Evolutionary conservation across 176 grass and related monocot genomes (phyloP), one percentile per base, ranked within the genome.

Genomic region (Carex scoparia): DNA sequence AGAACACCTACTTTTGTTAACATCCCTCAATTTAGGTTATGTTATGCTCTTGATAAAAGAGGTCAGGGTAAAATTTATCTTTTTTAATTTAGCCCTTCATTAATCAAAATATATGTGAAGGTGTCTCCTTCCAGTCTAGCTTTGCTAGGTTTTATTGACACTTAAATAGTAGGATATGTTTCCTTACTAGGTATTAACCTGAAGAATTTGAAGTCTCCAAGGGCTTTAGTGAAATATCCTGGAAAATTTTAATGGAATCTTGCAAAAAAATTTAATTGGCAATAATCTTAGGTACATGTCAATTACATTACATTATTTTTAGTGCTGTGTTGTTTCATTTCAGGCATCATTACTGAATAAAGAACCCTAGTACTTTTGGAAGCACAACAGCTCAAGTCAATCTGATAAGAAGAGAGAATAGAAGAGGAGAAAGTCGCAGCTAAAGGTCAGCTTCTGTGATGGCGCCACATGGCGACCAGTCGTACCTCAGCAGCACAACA

Each of bases 401-500:
- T 57, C 49, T 55, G 72, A 55, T 79, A 33, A 68, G 10, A 51
- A 35, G 53, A 58, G 49, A 31, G 30, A 32, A 10, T 31, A 55
- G 69, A 14, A 35, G 13, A 72, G 38, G 6, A 72, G 69, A 35
- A 51, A 56, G 27, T 58, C 14, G 3, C 28, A 79, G 53, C 53
- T 79, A 79, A 78, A 81, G 61, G 61, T 28, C 79, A 33, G 15
- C 69, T 33, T 28, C 27, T 53, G 44, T 37, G 19, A 83, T 83
- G 81, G 62, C 81, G 81, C 59, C 81, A 35, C 81, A 83, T 53
- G 81, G 81, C 62, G 81, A 83, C 61, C 81, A 83, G 31, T 68
- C 81, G 31, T 65, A 42, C 59, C 49, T 67, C 46, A 67, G 44
- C 46, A 56, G 63, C 49, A 58, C 74, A 79, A 79, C 53, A 64